Conservation (phyloP, 1,284 basidiomycete species). For the Sporisorium scitamineum region DNA sequence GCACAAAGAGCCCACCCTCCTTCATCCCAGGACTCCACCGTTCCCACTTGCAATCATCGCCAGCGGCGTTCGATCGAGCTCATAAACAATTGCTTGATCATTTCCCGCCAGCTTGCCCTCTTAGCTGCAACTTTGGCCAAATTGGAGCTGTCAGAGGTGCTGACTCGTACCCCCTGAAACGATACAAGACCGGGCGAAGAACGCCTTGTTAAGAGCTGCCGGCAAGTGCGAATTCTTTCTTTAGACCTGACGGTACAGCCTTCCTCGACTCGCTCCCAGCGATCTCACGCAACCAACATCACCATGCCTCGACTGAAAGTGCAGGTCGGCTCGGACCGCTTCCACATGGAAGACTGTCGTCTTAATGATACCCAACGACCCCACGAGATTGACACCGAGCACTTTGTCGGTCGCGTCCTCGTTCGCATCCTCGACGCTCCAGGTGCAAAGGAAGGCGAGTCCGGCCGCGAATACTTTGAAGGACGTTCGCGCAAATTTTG, state of each 20-base stretch:
- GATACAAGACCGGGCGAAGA: not conserved
- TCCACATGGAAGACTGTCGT: slow-evolving; percentile 66
- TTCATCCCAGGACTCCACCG: not conserved
- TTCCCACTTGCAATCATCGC: slow-evolving; percentile 8
- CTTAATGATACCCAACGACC: slow-evolving; percentile 69
- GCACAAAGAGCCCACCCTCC: not conserved
- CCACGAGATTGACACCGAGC: slow-evolving; percentile 70
- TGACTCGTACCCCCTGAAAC: not conserved
- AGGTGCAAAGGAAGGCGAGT: slow-evolving; percentile 63
- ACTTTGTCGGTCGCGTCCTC: slow-evolving; percentile 70
- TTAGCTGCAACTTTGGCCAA: not conserved
- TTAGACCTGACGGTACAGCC: not conserved
- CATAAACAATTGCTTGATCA: not conserved
- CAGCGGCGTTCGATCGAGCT: not conserved
- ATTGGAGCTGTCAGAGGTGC: not conserved
- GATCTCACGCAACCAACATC: not conserved
- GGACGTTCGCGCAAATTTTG: slow-evolving; percentile 70
- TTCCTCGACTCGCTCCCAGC: not conserved
- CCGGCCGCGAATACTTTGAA: slow-evolving; percentile 64
- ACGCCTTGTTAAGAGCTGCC: not conserved
- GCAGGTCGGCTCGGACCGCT: slow-evolving; percentile 69
- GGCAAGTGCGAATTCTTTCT: not conserved
- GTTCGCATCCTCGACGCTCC: slow-evolving; percentile 70
- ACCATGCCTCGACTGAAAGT: slow-evolving; percentile 67
- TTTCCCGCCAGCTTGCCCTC: not conserved